Percentiles rank a stretch among this genome's conserved stretches.
Evolutionary conservation across 495 filamentous ascomycete genomes (phyloP).

Genomic region (Sporormia fimetaria): DNA sequence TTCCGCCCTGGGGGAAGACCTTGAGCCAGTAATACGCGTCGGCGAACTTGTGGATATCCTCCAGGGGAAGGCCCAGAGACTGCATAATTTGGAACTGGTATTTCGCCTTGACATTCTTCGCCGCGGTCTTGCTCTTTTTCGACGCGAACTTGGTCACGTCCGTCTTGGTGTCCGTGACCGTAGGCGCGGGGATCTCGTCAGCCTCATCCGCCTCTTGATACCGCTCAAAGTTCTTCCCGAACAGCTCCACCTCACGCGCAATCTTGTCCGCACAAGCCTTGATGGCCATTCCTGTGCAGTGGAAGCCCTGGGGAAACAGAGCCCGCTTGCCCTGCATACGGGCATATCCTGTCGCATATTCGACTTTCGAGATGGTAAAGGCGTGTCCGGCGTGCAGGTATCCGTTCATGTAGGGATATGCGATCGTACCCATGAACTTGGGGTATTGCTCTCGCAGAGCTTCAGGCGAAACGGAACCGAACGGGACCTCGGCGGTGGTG

Average conservation of each 20-base stretch:
- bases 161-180: constrained; percentile 49
- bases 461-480: constrained; percentile 52
- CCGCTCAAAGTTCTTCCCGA: constrained; percentile 74
- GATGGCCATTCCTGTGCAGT: constrained; percentile 97
- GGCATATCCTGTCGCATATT: constrained; percentile 73
- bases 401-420: constrained; percentile 88
- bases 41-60: constrained; percentile 86
- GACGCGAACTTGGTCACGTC: constrained; percentile 85
- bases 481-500: constrained; percentile 58
- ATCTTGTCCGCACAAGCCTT: constrained; percentile 96
- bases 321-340: constrained; percentile 81
- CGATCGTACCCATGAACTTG: constrained; percentile 61
- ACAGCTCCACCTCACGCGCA: constrained; percentile 72
- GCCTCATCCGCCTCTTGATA: constrained; percentile 42
- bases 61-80: constrained; percentile 65
- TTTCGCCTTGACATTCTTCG: constrained; percentile 82
- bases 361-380: constrained; percentile 81
- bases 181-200: constrained; percentile 39
- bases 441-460: constrained; percentile 70
- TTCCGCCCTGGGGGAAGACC: constrained; percentile 72
- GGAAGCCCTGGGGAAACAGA: constrained; percentile 84
- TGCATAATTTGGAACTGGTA: constrained; percentile 88
- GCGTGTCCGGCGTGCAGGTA: constrained; percentile 84
- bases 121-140: constrained; percentile 88
- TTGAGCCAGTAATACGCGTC: constrained; percentile 80